phyloP scores from a whole-genome alignment of 176 grass and related monocot species.

The Carex cristatella region DNA sequence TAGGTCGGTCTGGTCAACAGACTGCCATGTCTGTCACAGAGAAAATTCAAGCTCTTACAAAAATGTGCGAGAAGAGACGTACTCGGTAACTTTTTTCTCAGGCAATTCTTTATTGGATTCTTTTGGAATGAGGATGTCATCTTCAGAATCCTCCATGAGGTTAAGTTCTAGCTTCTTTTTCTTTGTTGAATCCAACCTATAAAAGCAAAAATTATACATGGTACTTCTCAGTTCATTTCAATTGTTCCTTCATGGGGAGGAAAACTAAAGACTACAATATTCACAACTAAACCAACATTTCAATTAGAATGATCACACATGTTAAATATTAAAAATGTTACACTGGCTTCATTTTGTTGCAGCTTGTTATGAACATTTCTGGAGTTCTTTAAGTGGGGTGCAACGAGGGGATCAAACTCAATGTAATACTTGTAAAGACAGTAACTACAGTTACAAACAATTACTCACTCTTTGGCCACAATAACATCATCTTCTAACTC shows the following conservation, averaged over 20 bases:
- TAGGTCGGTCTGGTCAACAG: neutral
- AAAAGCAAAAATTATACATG: neutral
- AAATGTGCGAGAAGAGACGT: conserved; percentile 16
- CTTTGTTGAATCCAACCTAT: conserved; percentile 1
- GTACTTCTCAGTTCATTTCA: neutral
- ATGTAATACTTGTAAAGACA: neutral
- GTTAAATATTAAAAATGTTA: neutral
- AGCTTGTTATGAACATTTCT: neutral
- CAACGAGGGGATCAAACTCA: neutral
- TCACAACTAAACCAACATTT: neutral
- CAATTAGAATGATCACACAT: neutral
- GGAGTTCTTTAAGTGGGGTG: neutral
- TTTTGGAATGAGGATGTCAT: conserved; percentile 66
- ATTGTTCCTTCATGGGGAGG: neutral
- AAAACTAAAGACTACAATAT: neutral
- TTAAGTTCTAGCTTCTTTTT: neutral
- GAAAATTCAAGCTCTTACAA: neutral
- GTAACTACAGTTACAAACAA: neutral
- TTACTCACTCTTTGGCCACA: conserved; percentile 15
- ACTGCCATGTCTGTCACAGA: neutral
- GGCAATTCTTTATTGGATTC: conserved; percentile 21
- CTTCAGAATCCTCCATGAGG: conserved; percentile 21
- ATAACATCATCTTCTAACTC: conserved; percentile 23
- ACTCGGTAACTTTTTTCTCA: conserved; percentile 37
- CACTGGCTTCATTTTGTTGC: neutral